Evolutionary conservation across 495 filamentous ascomycete species (phyloP), one percentile per base, ranked within the genome.

Genomic region (Apiosordaria backusii): DNA sequence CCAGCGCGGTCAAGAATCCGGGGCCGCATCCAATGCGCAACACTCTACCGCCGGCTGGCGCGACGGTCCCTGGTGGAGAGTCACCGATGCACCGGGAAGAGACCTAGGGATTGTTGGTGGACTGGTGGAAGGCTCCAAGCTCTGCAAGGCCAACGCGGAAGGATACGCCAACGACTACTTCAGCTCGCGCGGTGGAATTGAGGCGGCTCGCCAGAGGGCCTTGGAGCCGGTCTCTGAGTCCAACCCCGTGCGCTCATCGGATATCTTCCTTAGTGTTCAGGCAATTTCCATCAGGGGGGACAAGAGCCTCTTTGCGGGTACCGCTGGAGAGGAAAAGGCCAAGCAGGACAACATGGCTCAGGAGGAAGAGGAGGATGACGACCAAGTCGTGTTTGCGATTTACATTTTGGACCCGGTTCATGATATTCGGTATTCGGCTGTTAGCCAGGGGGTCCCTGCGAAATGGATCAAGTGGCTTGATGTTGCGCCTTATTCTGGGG

Each of bases 1-100:
- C 71, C 95, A 98, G 79, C 88, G 92, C 1, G 95, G 95, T 2
- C 90, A 91, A 66, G 92, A 96, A 74, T 92, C 89, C 25, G 84
- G 89, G 27, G 77, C 72, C 72, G 50, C 9, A 29, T 21, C 40
- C 21, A 50, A 59, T 59, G n/a, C 52, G n/a, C 52, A 55, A 23
- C 75, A 72, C 58, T 80, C 82, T 57, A 71, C 77, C 1, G 80
- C 79, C 62, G 88, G 89, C 60, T 97, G 93, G 93, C 88, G 85
- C 63, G 93, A 97, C 71, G 96, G 95, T 0, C 95, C 95, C 0
- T 99, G 95, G 95, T 99, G 95, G 93, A 85, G 93, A 25, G 87
- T 88, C 53, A 80, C 85, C 54, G 86, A 87, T 53, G 82, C 80
- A 21, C 25, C 84, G 88, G 60, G 52, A 5, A 88, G 96, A 55